phyloP scores from a whole-genome alignment of 2,329 filamentous ascomycete genomes.

The Fusarium xyrophilum region DNA sequence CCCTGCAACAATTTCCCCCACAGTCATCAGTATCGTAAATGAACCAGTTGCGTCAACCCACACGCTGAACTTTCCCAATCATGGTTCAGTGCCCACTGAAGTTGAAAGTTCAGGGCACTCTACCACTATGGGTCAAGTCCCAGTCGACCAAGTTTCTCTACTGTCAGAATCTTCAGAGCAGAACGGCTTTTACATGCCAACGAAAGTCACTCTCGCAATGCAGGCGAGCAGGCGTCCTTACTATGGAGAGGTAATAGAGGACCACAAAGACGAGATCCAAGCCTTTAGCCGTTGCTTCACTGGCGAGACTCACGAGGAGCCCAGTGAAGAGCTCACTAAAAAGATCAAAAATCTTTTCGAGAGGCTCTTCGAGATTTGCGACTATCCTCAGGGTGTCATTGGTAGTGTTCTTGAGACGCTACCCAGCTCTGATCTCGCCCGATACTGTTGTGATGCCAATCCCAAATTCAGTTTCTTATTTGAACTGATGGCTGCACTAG shows the following conservation, averaged over 20 bases:
- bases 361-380: conserved; percentile 61
- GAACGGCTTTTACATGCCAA: conserved; percentile 45
- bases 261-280: conserved; percentile 53
- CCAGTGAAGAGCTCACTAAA: conserved; percentile 50
- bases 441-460: conserved; percentile 63
- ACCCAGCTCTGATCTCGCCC: conserved; percentile 53
- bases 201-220: conserved; percentile 64
- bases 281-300: conserved; percentile 55
- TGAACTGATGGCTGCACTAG: conserved; percentile 55
- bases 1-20: conserved; percentile 49
- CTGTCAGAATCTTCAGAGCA: conserved; percentile 26
- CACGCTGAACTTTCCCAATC: conserved; percentile 30
- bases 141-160: conserved; percentile 34
- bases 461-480: conserved; percentile 66
- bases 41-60: conserved; percentile 35
- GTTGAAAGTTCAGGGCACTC: conserved; percentile 37
- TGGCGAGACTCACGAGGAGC: conserved; percentile 48
- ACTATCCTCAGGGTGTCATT: conserved; percentile 61
- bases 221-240: conserved; percentile 58
- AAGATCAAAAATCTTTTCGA: conserved; percentile 61
- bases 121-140: conserved; percentile 40
- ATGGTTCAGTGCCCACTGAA: conserved; percentile 25
- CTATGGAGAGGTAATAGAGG: conserved; percentile 59
- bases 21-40: conserved; percentile 46
- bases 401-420: conserved; percentile 52